A percentile compares a stretch with the other conserved stretches of the same genome.
These are phyloP conservation scores for Penicillium sp. DNA, from an alignment of 2,329 filamentous ascomycete species.

Conservation along the genomic window DNA sequence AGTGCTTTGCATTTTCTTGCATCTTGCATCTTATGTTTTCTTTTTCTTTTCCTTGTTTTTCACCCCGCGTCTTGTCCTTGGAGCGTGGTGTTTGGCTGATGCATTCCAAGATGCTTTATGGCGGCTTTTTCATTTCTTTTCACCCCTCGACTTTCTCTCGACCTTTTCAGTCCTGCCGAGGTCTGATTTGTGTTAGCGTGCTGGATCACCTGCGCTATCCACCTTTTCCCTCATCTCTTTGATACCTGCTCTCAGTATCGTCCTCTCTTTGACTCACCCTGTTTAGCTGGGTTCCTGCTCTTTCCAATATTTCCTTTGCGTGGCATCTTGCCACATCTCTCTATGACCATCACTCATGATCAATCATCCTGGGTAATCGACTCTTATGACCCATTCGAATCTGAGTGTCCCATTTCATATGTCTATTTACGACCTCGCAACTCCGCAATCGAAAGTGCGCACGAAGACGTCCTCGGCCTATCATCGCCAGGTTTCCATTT, in stretches of 20 bases:
- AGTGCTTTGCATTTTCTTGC: slow-evolving; percentile 8
- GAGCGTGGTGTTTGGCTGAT: slow-evolving; percentile 24
- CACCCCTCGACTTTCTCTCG: slow-evolving; percentile 18
- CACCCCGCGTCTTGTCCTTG: slow-evolving; percentile 14
- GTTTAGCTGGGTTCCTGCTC: background rate
- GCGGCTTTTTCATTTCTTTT: slow-evolving; percentile 13
- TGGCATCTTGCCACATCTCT: slow-evolving; percentile 13
- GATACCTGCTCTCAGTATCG: slow-evolving; percentile 16
- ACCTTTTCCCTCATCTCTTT: slow-evolving; percentile 1
- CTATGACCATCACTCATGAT: slow-evolving; percentile 22
- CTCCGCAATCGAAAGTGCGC: background rate
- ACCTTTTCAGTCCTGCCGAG: background rate
- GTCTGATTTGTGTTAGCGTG: background rate
- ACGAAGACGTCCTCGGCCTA: slow-evolving; percentile 9
- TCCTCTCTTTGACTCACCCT: slow-evolving; percentile 15
- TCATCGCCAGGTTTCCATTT: slow-evolving; percentile 1
- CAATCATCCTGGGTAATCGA: slow-evolving; percentile 8
- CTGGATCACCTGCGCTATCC: slow-evolving; percentile 8
- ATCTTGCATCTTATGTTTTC: background rate
- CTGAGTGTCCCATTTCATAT: slow-evolving; percentile 15
- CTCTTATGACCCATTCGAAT: background rate
- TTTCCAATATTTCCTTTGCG: slow-evolving; percentile 3
- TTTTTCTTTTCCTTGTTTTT: slow-evolving; percentile 15
- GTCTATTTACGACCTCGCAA: slow-evolving; percentile 15
- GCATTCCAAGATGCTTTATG: slow-evolving; percentile 14